Percentiles rank a stretch among this genome's conserved stretches.
phyloP scores from a whole-genome alignment of 257 asterid genomes.

The Penstemon eatonii region DNA sequence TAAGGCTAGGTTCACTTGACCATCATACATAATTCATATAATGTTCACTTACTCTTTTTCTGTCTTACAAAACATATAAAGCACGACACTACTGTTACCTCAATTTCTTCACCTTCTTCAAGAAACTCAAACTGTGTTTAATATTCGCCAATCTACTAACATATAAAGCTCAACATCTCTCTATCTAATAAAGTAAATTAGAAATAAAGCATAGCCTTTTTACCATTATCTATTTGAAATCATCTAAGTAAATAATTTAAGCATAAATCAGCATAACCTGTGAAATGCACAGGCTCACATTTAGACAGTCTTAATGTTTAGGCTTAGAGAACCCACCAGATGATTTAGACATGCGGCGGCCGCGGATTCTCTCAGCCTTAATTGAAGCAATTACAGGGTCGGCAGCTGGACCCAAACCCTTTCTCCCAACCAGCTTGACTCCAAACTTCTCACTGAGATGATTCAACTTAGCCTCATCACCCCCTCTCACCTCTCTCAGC shows the following conservation, averaged over 20 bases:
- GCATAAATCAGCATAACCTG: slow-evolving; percentile 16
- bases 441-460: slow-evolving; percentile 74
- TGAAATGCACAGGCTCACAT: slow-evolving; percentile 11
- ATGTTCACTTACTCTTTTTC: not conserved
- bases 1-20: slow-evolving; percentile 1
- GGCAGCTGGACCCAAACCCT: slow-evolving; percentile 86
- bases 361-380: slow-evolving; percentile 73
- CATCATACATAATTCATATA: not conserved
- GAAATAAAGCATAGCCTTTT: slow-evolving; percentile 9
- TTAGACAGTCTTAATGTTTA: slow-evolving; percentile 12
- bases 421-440: slow-evolving; percentile 84
- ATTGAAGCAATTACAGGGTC: slow-evolving; percentile 87
- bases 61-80: slow-evolving; percentile 11
- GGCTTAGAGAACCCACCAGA: slow-evolving; percentile 60
- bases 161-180: slow-evolving; percentile 15
- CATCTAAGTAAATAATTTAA: slow-evolving; percentile 21
- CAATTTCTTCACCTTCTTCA: not conserved
- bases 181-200: slow-evolving; percentile 13
- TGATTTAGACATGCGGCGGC: slow-evolving; percentile 47
- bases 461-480: slow-evolving; percentile 75
- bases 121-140: slow-evolving; percentile 4
- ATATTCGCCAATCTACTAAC: slow-evolving; percentile 8
- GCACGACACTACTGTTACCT: not conserved
- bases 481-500: slow-evolving; percentile 96
- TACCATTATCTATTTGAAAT: slow-evolving; percentile 18